Base-by-base conservation (phyloP, 1,139 yeast species). In the Pichia sp. region DNA sequence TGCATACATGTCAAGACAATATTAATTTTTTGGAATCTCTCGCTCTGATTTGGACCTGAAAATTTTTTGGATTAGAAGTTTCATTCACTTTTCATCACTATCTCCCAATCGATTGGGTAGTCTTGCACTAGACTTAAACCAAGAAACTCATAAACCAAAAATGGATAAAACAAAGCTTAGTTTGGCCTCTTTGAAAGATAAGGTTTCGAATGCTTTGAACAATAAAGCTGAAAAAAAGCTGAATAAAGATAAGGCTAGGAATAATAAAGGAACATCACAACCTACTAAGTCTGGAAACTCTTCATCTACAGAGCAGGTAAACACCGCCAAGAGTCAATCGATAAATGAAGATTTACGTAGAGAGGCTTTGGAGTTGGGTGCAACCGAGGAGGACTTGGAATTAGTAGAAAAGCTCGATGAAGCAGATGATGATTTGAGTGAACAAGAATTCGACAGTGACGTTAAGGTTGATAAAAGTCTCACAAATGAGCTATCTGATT, bases 341-440 rank as follows among this genome's bases (percentile, higher is more conserved):
- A n/a, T n/a, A n/a, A 22, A 21, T 13, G 26, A 29, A 14, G n/a
- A 15, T 1, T 57, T 80, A 36, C 75, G 82, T 46, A 72, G 75
- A 45, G 91, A 80, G 62, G 93, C 91, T 2, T 56, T 80, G 20
- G 75, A 75, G 14, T 59, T 80, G 17, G 88, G 88, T 18, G 91
- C 87, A 9, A 64, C 78, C 15, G 81, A 75, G 45, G 85, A 69
- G 21, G 88, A 80, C 52, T 55, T 80, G 32, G 67, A 64, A 22
- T 58, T 80, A 40, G 49, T 81, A 18, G 63, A 64, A 14, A 76
- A 67, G 13, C 51, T 83, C 9, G 64, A 69, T 59, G 68, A 74
- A 34, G 77, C 69, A n/a, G 82, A 74, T 27, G 74, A 69, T 19
- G 79, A 74, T 25, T 72, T 63, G 17, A 75, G 82, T 52, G 86